Evolutionary conservation across 2,329 filamentous ascomycete species (phyloP), one percentile per base, ranked within the genome.

Genomic region (Cytospora piceae): DNA sequence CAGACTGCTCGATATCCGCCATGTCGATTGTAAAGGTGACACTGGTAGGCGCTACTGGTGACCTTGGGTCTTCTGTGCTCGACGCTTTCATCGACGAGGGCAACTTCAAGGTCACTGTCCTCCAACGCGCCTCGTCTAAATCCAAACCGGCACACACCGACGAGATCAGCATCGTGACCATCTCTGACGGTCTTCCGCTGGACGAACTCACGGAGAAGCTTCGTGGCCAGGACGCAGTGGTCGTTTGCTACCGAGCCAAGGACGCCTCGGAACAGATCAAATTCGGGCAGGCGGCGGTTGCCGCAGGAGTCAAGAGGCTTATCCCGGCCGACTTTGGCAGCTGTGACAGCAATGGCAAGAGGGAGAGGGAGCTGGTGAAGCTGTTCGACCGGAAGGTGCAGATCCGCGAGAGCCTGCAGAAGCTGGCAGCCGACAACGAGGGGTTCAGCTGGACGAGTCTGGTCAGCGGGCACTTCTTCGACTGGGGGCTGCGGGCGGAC

Each of bases 251-350:
- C 68, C 75, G 73, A 12, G 71, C 76, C 22, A 65, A 69, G 39
- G 66, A 74, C 63, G 67, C 71, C 6, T 66, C 67, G 3, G 70
- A 73, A 61, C 78, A 80, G 67, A 65, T 79, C 53, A 72, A 72
- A 42, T 73, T 79, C 56, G 76, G 74, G 34, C 71, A 76, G 51
- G 78, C 78, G 9, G 77, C 77, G 1, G 74, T 72, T 8, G 74
- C 74, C 0, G 76, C 74, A 0, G 75, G 74, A 22, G 77, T 80
- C 12, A 69, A 68, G 68, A 75, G 77, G 56, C 73, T 78, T 62
- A 75, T 80, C 66, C 78, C 77, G 29, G 77, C 78, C 65, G 78
- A 80, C 71, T 80, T 75, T 65, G 78, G 78, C 60, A 78, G 77
- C 72, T 77, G 75, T 53, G 77, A 80, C 68, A 73, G 77, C 51